These are phyloP conservation scores for Lasiosphaeriaceae sp. DNA, from an alignment of 495 filamentous ascomycete genomes.

Conservation along the genomic window DNA sequence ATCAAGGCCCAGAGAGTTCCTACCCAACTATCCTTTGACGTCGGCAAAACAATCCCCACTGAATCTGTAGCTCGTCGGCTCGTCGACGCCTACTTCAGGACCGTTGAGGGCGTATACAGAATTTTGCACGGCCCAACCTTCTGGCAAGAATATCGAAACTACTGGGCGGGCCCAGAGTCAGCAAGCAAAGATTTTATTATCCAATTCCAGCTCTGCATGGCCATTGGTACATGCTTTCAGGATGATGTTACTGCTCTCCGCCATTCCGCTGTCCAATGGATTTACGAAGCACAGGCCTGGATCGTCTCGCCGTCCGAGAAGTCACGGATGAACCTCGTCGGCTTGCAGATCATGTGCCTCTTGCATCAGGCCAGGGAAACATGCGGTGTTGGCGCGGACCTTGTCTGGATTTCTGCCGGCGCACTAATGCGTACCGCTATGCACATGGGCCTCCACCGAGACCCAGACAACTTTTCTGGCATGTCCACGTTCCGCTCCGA, in stretches of 20 bases:
- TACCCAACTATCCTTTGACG: conserved; percentile 22
- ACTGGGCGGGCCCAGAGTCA: conserved; percentile 33
- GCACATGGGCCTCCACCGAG: conserved; percentile 59
- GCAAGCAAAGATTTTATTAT: conserved; percentile 45
- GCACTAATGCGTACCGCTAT: conserved; percentile 56
- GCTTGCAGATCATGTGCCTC: conserved; percentile 58
- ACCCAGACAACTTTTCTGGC: conserved; percentile 43
- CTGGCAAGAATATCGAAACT: conserved; percentile 41
- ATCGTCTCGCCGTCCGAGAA: conserved; percentile 51
- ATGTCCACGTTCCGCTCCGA: conserved; percentile 52
- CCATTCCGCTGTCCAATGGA: conserved; percentile 55
- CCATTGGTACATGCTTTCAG: conserved; percentile 56
- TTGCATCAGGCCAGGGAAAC: conserved; percentile 56
- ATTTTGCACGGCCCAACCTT: conserved; percentile 53
- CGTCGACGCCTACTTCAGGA: conserved; percentile 48
- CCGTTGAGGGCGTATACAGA: conserved; percentile 49
- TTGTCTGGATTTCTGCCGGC: conserved; percentile 58
- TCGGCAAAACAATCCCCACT: conserved; percentile 29
- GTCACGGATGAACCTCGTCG: conserved; percentile 49
- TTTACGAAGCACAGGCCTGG: conserved; percentile 61
- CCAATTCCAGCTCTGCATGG: conserved; percentile 61
- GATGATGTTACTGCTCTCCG: conserved; percentile 47
- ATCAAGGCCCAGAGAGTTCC: conserved; percentile 42
- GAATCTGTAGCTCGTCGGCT: conserved; percentile 45
- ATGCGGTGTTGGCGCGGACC: conserved; percentile 51